Evolutionary conservation across 2,329 filamentous ascomycete species (phyloP).

Genomic region (Graphilbum fragrans): DNA sequence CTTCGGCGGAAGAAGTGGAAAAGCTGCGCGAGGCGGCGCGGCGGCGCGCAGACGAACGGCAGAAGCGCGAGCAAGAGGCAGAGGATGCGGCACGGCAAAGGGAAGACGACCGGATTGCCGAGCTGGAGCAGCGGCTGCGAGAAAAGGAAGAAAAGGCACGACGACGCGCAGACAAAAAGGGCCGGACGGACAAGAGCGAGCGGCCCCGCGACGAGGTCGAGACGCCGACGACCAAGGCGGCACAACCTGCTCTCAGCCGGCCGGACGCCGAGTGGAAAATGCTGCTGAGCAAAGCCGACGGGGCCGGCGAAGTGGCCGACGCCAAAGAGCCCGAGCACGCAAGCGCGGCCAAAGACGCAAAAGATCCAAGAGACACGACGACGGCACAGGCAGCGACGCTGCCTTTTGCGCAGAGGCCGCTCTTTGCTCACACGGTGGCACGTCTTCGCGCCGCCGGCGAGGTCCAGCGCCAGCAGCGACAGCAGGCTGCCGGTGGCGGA

Average conservation of each 20-base stretch:
- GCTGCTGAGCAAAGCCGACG: conserved; percentile 3
- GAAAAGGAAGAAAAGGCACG: conserved; percentile 26
- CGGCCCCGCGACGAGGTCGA: conserved; percentile 3
- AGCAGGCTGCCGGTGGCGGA: conserved; percentile 9
- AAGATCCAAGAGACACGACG: too few relatives aligned
- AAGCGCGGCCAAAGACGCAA: too few relatives aligned
- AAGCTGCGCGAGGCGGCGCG: conserved; percentile 20
- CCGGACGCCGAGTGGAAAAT: conserved; percentile 7
- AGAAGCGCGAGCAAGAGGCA: conserved; percentile 27
- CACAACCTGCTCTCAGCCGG: conserved; percentile 4
- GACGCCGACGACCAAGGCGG: conserved; percentile 5
- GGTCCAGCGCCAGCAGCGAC: conserved; percentile 7
- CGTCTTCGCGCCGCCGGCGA: conserved; percentile 7
- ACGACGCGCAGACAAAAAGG: conserved; percentile 29
- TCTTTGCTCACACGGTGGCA: conserved; percentile 11
- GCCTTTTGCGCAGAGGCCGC: conserved; percentile 1
- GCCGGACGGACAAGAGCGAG: neutral
- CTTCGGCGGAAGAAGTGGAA: conserved; percentile 16
- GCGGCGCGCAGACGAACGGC: conserved; percentile 26
- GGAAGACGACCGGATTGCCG: conserved; percentile 26
- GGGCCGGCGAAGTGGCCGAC: neutral
- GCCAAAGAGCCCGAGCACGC: too few relatives aligned
- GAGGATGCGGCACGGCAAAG: conserved; percentile 27
- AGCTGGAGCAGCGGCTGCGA: conserved; percentile 29
- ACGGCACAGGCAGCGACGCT: neutral